phyloP scores from a whole-genome alignment of 331 rosid species.

The Phaseolus coccineus region DNA sequence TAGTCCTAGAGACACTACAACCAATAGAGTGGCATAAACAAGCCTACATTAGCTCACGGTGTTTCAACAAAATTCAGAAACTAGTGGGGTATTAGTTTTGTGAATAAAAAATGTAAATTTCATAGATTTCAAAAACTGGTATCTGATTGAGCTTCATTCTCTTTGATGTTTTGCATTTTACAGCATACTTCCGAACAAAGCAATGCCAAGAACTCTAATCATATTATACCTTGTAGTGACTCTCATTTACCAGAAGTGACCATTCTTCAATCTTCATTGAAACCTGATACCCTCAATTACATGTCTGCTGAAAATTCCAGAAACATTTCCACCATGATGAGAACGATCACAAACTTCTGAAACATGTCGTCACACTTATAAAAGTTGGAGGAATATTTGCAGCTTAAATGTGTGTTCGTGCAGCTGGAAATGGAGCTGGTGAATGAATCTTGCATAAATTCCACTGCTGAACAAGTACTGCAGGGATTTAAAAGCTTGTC shows the following conservation, averaged over 20 bases:
- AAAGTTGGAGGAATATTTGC: not conserved
- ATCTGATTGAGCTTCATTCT: conserved; percentile 7
- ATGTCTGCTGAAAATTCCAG: conserved; percentile 44
- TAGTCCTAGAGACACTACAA: conserved; percentile 40
- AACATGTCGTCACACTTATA: conserved; percentile 1
- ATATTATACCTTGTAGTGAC: conserved; percentile 16
- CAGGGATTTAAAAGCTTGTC: not conserved
- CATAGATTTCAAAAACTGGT: not conserved
- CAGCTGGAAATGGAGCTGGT: not conserved
- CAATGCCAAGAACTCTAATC: conserved; percentile 33
- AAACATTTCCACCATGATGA: conserved; percentile 40
- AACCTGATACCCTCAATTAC: conserved; percentile 32
- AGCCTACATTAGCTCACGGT: conserved; percentile 33
- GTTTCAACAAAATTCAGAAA: conserved; percentile 24
- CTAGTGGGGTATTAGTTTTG: conserved; percentile 2
- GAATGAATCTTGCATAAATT: conserved; percentile 2
- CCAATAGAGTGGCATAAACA: conserved; percentile 30
- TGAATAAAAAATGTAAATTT: not conserved
- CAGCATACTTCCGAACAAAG: conserved; percentile 16
- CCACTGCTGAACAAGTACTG: not conserved
- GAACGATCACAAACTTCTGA: conserved; percentile 49
- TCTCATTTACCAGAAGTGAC: conserved; percentile 36
- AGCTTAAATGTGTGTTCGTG: not conserved
- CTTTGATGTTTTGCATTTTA: conserved; percentile 16
- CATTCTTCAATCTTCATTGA: conserved; percentile 41